phyloP scores from a whole-genome alignment of 1,284 basidiomycete species.

The Trametes sp. region DNA sequence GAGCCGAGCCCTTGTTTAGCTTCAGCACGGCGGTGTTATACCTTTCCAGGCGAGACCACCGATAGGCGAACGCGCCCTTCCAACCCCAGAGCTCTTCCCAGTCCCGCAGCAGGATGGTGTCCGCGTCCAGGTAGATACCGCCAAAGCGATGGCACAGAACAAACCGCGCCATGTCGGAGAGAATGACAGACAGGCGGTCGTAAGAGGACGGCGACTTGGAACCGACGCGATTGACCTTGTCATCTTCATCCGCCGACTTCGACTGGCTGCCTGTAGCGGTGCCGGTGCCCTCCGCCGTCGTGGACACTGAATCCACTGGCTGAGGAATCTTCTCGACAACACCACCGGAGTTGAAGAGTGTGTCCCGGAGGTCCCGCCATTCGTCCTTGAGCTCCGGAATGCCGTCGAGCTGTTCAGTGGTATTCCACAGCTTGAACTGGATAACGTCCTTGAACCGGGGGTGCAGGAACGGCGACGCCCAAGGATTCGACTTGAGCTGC shows the following conservation, averaged over 20 bases:
- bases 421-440: conserved; percentile 79
- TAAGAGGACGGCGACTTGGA: conserved; percentile 50
- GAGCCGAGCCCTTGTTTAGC: conserved; percentile 67
- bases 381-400: conserved; percentile 67
- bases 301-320: conserved; percentile 34
- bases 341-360: conserved; percentile 72
- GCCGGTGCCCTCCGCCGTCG: conserved; percentile 26
- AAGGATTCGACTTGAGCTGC: conserved; percentile 65
- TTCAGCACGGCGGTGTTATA: conserved; percentile 79
- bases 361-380: conserved; percentile 58
- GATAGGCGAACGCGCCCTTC: conserved; percentile 74
- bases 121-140: conserved; percentile 75
- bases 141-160: conserved; percentile 74
- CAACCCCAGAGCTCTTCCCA: conserved; percentile 81
- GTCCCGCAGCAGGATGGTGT: conserved; percentile 72
- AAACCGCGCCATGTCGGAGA: conserved; percentile 78
- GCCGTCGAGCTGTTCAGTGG: conserved; percentile 75
- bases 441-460: conserved; percentile 70
- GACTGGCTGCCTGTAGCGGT: not conserved
- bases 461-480: conserved; percentile 74
- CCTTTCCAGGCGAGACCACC: conserved; percentile 69
- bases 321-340: conserved; percentile 55
- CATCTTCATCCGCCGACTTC: conserved; percentile 30
- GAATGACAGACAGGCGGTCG: conserved; percentile 69
- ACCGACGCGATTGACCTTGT: conserved; percentile 37